A percentile compares a stretch with the other conserved stretches of the same genome.
These are phyloP conservation scores for Karstenula rhodostoma DNA, from an alignment of 2,329 filamentous ascomycete species.

Conservation along the genomic window DNA sequence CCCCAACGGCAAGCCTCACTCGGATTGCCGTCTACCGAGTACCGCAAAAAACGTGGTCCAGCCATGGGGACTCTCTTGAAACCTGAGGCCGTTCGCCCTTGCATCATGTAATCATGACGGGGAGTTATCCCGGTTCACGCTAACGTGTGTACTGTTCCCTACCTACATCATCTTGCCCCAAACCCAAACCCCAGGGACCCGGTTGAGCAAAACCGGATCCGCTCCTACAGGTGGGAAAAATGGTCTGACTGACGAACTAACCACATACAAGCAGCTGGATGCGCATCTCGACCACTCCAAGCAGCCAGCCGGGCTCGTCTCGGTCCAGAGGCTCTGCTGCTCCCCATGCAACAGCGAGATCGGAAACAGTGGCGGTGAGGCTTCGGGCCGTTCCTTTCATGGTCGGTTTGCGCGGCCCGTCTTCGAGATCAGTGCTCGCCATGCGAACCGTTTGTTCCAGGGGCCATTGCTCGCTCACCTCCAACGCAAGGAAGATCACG, in stretches of 20 bases:
- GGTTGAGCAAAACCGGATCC: neutral
- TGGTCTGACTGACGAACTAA: neutral
- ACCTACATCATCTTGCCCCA: neutral
- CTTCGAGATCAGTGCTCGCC: neutral
- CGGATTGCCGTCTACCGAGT: neutral
- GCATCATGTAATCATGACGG: neutral
- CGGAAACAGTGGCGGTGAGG: neutral
- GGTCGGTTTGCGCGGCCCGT: neutral
- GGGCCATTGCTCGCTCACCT: neutral
- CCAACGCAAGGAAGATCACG: neutral
- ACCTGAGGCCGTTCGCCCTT: neutral
- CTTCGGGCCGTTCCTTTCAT: neutral
- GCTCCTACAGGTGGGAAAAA: conserved; percentile 2
- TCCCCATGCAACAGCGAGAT: neutral
- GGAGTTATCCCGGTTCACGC: neutral
- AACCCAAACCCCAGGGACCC: neutral
- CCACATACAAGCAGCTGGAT: too few species aligned
- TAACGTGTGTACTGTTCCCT: conserved; percentile 9
- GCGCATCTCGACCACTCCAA: neutral
- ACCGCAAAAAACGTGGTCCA: neutral
- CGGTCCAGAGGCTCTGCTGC: neutral
- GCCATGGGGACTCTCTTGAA: neutral
- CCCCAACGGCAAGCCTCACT: neutral
- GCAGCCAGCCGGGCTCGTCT: neutral
- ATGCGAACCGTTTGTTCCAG: neutral